Conservation (phyloP, 1,284 basidiomycete genomes). For the Mycosarcoma mackinlayi region DNA sequence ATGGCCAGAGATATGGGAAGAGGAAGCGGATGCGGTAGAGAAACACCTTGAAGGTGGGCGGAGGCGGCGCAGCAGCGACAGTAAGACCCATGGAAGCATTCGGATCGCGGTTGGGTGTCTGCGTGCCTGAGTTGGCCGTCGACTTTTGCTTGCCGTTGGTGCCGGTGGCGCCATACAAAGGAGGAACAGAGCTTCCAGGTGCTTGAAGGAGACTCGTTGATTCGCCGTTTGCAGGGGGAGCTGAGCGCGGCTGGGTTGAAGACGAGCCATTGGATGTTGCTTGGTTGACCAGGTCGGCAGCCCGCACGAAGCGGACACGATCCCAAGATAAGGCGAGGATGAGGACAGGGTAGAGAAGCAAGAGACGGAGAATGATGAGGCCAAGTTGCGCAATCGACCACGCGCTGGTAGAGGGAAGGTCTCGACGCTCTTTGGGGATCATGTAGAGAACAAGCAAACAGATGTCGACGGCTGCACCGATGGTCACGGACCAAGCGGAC, state of each 20-base stretch:
- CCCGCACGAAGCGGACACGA: conserved; percentile 51
- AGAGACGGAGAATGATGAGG: conserved; percentile 49
- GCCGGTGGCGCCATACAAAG: conserved; percentile 42
- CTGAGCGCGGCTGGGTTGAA: conserved; percentile 20
- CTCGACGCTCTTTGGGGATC: conserved; percentile 28
- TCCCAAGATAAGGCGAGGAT: conserved; percentile 54
- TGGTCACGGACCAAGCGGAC: conserved; percentile 34
- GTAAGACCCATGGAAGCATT: conserved; percentile 62
- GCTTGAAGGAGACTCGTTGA: conserved; percentile 35
- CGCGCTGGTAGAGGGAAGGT: conserved; percentile 26
- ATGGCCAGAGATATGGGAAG: conserved; percentile 84
- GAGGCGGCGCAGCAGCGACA: conserved; percentile 53
- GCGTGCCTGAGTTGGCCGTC: conserved; percentile 24
- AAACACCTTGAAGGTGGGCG: conserved; percentile 60
- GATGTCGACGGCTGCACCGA: conserved; percentile 43
- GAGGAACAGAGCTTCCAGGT: conserved; percentile 9
- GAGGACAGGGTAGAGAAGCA: conserved; percentile 56
- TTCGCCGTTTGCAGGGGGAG: conserved; percentile 26
- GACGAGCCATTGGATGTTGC: conserved; percentile 14
- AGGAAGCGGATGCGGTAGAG: conserved; percentile 73
- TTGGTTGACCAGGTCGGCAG: conserved; percentile 40
- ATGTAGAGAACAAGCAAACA: conserved; percentile 47
- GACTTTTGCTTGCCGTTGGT: conserved; percentile 16
- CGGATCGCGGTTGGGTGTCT: conserved; percentile 41
- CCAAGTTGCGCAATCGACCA: conserved; percentile 59